These are phyloP conservation scores for Russula olivacea DNA, from an alignment of 768 basidiomycete species.

Conservation along the genomic window DNA sequence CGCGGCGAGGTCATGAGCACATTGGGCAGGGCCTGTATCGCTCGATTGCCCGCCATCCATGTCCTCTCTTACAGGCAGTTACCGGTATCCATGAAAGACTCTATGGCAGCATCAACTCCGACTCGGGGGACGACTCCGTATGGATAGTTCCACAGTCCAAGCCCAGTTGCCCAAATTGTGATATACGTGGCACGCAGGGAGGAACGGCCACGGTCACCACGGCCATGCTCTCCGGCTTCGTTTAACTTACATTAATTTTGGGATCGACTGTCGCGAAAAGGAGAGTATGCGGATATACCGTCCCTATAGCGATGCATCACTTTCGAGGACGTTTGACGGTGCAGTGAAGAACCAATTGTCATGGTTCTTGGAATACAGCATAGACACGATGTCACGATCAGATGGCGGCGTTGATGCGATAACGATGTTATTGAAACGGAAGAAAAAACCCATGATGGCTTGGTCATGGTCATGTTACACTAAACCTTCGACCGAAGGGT, in stretches of 20 bases:
- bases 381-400: neutral
- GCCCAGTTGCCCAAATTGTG: neutral
- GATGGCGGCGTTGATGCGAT: neutral
- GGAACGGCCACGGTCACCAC: no score
- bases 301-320: neutral
- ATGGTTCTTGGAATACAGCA: neutral
- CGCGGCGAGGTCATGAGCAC: no score
- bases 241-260: neutral
- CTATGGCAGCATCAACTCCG: neutral
- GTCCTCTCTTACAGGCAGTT: neutral
- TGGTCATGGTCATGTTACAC: no score
- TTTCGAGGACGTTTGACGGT: neutral
- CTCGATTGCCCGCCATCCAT: neutral
- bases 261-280: neutral
- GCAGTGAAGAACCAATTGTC: neutral
- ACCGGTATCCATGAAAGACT: neutral
- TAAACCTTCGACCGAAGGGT: no score
- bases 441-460: neutral
- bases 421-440: neutral
- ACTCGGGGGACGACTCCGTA: neutral
- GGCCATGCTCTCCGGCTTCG: neutral
- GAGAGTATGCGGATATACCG: neutral
- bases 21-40: no score
- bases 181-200: neutral
- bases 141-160: neutral